Evolutionary conservation across 495 filamentous ascomycete species (phyloP).

Genomic region (Neurospora discreta): DNA sequence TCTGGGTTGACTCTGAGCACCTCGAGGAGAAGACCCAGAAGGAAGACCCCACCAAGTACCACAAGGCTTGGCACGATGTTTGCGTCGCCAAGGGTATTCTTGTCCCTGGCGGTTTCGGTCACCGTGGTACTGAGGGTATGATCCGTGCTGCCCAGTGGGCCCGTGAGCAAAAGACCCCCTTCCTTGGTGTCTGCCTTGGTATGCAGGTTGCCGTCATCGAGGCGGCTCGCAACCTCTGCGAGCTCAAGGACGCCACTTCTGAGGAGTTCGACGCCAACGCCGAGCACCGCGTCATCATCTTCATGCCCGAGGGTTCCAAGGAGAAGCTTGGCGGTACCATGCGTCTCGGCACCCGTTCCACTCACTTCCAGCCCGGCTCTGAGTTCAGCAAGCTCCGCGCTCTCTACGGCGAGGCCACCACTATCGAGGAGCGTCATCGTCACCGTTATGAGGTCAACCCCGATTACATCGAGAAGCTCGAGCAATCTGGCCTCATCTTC

Average conservation of each 20-base stretch:
- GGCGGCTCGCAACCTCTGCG: conserved; percentile 63
- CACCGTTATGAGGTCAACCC: conserved; percentile 74
- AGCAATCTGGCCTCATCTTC: conserved; percentile 49
- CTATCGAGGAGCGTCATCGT: conserved; percentile 56
- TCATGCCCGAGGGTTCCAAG: conserved; percentile 72
- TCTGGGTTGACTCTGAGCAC: conserved; percentile 75
- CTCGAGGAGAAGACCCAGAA: conserved; percentile 53
- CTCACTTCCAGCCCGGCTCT: conserved; percentile 61
- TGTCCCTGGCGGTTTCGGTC: conserved; percentile 77
- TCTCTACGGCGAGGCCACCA: conserved; percentile 52
- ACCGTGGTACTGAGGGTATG: conserved; percentile 79
- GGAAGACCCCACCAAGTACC: conserved; percentile 58
- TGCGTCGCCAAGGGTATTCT: conserved; percentile 22
- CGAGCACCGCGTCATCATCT: conserved; percentile 58
- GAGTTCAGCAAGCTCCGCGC: conserved; percentile 72
- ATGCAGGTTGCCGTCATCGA: conserved; percentile 94
- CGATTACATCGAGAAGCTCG: conserved; percentile 46
- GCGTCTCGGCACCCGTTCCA: conserved; percentile 70
- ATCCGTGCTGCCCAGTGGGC: conserved; percentile 74
- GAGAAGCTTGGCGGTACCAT: conserved; percentile 82
- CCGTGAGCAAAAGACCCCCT: conserved; percentile 67
- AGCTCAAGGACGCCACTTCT: conserved; percentile 47
- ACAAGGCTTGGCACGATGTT: conserved; percentile 80
- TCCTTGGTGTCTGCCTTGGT: conserved; percentile 86
- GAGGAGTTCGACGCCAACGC: conserved; percentile 52